Base-by-base conservation (phyloP, 2,329 filamentous ascomycete genomes). In the Cercospora canescens region DNA sequence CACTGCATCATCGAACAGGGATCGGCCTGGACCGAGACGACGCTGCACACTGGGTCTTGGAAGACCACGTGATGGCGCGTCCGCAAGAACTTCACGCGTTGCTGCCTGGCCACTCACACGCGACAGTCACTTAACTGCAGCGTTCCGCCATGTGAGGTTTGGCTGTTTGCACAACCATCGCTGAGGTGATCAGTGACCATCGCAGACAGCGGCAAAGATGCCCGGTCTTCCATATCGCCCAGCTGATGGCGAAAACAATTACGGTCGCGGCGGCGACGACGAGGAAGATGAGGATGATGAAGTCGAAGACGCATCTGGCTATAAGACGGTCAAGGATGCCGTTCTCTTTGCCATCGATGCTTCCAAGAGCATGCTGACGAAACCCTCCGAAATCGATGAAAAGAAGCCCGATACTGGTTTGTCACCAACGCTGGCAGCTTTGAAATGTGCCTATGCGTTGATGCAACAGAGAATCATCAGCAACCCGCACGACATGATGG, bases 381-480 rank as follows among this genome's bases (percentile, higher is more conserved):
- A 82, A 48, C 92, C 92, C 24, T 85, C 88, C 2, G 81, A 84
- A 2, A 85, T 85, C 6, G 84, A 87, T 67, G 86, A 89, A 59
- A 96, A 92, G 80, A 94, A 93, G 77, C 87, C 88, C 50, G 90
- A 92, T 70, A 88, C 84, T 64, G 92, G 94, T 74, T 64, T 77
- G 1, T 94, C 91, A 52, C 89, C 94, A 4, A 85, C 93, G 0
- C 85, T 90, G 60, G 94, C 94, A 16, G 94, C 95, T 4, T 81
- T 99, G 58, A 97, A 97, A 84, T 97, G 93, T 74, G 95, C 94
- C 65, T 96, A 96, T 75, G 88, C 93, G 75, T 84, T 99, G 61
- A 97, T 99, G 92, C 93, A 98, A 80, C 94, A 98, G 81, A 92
- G 95, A 73, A 98, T 99, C 79, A 98, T 99, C 73, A 94, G 94